Percentiles rank a stretch among this genome's conserved stretches.
Evolutionary conservation across 2,329 filamentous ascomycete genomes (phyloP).

Genomic region (Aspergillus eucalypticola): DNA sequence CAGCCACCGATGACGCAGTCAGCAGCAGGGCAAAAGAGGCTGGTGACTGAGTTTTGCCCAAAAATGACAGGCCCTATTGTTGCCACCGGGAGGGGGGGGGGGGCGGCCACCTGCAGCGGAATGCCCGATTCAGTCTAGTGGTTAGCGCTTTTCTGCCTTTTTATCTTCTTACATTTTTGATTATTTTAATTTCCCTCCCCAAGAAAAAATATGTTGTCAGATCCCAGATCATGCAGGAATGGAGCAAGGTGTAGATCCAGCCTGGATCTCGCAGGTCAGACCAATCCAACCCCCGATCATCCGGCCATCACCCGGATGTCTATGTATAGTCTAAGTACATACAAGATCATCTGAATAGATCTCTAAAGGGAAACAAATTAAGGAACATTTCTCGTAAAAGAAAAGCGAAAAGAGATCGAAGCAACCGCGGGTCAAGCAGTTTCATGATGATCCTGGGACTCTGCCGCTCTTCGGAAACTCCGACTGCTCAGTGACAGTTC

Average conservation of each 20-base stretch:
- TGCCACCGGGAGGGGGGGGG: neutral
- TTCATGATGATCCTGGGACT: neutral
- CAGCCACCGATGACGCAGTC: conserved; percentile 8
- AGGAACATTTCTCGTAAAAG: neutral
- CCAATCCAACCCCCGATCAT: neutral
- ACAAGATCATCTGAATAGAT: neutral
- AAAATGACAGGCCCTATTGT: conserved; percentile 3
- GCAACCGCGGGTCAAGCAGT: neutral
- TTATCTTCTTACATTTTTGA: neutral
- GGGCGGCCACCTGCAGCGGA: conserved; percentile 1
- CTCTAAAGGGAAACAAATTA: neutral
- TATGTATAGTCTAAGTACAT: too few relatives aligned
- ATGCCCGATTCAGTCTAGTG: neutral
- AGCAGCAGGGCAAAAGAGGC: neutral
- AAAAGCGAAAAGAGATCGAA: neutral
- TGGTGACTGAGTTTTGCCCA: neutral
- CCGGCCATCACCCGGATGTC: neutral
- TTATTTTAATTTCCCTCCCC: neutral
- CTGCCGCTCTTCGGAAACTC: neutral
- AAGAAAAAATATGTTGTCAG: neutral
- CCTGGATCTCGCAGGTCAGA: conserved; percentile 11
- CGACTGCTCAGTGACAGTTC: neutral
- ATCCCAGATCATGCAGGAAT: conserved; percentile 12
- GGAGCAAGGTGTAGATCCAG: conserved; percentile 11
- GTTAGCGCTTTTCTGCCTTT: neutral